Base-by-base conservation (phyloP, 2,329 filamentous ascomycete species). In the Neobulgaria alba region DNA sequence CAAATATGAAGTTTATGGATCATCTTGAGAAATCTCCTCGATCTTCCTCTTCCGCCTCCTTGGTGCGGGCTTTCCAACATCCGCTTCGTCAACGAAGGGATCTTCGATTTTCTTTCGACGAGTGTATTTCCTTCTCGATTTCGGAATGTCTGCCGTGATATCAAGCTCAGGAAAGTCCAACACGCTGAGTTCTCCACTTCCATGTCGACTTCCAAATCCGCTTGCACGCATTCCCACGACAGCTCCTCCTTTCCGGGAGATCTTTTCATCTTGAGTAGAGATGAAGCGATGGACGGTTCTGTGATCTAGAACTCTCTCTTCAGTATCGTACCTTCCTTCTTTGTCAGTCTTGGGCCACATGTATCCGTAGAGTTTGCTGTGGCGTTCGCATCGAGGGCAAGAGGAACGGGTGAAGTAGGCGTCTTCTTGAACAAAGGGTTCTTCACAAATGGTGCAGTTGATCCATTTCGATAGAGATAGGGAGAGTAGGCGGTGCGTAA, bases 281-380 rank as follows among this genome's bases (percentile, higher is more conserved):
- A 95, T 65, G 55, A 95, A 95, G 0, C 90, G 82, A 61, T 95
- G 85, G 3, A 96, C 74, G 0, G 73, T 80, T n/a, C 90, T 73
- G 57, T 95, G 89, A 58, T 96, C 90, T 45, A 92, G 70, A 1
- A 61, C 49, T 8, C 78, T 65, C 57, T 80, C 73, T 51, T 82
- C 78, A 42, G 75, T 79, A 58, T 96, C 92, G 15, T 74, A 62
- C 12, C 77, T 77, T 1, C 85, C 85, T 18, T 82, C 78, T 47
- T 73, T 82, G 45, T 95, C 84, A 0, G 92, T 96, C 67, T 98
- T 95, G 4, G 92, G 92, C 92, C 92, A 98, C 42, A 83, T 72
- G 57, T 85, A 95, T 0, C 93, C 93, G 59, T 96, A 98, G 1
- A 98, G 67, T 66, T 94, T 96, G 12, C 85, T 93, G 58, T 98